Evolutionary conservation across 169 alveolate genomes (phyloP).

Genomic region (Plasmodium berghei): DNA sequence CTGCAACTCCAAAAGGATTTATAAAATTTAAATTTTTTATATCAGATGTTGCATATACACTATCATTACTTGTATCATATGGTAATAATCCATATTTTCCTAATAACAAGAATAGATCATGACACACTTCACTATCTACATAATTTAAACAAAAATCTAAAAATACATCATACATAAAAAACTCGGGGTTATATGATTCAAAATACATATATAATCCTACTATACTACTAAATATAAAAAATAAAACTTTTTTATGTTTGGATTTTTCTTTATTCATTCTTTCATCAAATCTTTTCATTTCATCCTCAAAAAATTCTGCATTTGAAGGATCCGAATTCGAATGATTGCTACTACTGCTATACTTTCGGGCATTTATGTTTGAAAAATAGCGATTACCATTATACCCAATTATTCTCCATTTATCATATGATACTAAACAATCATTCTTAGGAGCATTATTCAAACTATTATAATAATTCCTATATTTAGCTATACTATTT

Average conservation of each 20-base stretch:
- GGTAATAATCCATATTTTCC: slow-evolving; percentile 83
- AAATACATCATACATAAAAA: slow-evolving; percentile 77
- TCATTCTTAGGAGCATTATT: too few relatives aligned
- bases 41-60: slow-evolving; percentile 25
- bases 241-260: slow-evolving; percentile 37
- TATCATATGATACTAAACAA: too few relatives aligned
- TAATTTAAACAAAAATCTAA: slow-evolving; percentile 77
- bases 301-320: slow-evolving; percentile 1
- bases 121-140: slow-evolving; percentile 83
- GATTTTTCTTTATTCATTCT: slow-evolving; percentile 30
- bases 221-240: slow-evolving; percentile 22
- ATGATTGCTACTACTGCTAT: too few relatives aligned
- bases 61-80: slow-evolving; percentile 79
- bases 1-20: slow-evolving; percentile 89
- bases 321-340: too few relatives aligned
- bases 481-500: too few relatives aligned
- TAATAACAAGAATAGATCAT: slow-evolving; percentile 77
- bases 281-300: slow-evolving; percentile 33
- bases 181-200: slow-evolving; percentile 73
- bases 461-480: too few relatives aligned
- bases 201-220: slow-evolving; percentile 45
- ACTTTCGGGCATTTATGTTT: too few relatives aligned
- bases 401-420: too few relatives aligned
- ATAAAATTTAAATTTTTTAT: slow-evolving; percentile 31
- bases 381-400: too few relatives aligned